Conservation (phyloP, 805 yeast genomes). For the Wickerhamomyces bisporus region DNA sequence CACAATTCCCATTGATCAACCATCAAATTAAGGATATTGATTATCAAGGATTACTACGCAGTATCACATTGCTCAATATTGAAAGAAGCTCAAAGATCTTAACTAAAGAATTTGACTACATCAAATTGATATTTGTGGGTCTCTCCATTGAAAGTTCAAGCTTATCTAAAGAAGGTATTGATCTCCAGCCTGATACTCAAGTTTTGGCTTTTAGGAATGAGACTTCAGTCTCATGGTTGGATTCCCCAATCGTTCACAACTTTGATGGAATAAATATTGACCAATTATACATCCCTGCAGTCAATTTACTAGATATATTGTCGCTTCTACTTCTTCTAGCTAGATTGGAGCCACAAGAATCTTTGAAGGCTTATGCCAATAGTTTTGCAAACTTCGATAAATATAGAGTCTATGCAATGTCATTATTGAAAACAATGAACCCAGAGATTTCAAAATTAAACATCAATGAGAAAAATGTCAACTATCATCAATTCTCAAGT, state of each 20-base stretch:
- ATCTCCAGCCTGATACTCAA: slow-evolving; percentile 11
- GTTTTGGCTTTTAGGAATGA: slow-evolving; percentile 10
- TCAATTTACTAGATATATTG: slow-evolving; percentile 37
- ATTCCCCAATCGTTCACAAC: slow-evolving; percentile 32
- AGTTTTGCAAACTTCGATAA: slow-evolving; percentile 33
- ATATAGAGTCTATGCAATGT: slow-evolving; percentile 40
- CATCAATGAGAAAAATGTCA: slow-evolving; percentile 17
- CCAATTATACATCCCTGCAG: slow-evolving; percentile 33
- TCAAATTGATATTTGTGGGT: slow-evolving; percentile 44
- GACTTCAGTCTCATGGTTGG: slow-evolving; percentile 21
- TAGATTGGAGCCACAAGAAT: slow-evolving; percentile 33
- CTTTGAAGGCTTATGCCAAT: slow-evolving; percentile 21
- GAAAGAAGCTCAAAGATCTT: slow-evolving; percentile 37
- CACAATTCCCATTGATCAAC: slow-evolving; percentile 45
- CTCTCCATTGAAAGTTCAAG: slow-evolving; percentile 24
- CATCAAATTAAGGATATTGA: slow-evolving; percentile 29
- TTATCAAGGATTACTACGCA: slow-evolving; percentile 37
- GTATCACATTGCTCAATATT: slow-evolving; percentile 37
- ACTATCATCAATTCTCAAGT: slow-evolving; percentile 29
- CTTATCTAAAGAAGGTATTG: slow-evolving; percentile 8
- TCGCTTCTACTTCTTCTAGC: slow-evolving; percentile 44
- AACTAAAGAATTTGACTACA: slow-evolving; percentile 32
- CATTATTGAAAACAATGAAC: slow-evolving; percentile 47
- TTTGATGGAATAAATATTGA: slow-evolving; percentile 41
- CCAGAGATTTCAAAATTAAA: slow-evolving; percentile 26